Percentiles rank a stretch among this genome's conserved stretches.
Conservation (phyloP, 129 eudicot genomes). For the Helianthus annuus region HanXRQr2.0-SUNRISE NC_035439.2:97317965-97318464, state of each 20-base stretch:
- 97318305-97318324: constrained; percentile 69
- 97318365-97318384: constrained; percentile 86
- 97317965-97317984: constrained; percentile 82
- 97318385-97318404: constrained; percentile 91
- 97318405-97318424: constrained; percentile 89
- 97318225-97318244: too few relatives aligned
- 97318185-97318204: background rate
- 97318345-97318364: constrained; percentile 91
- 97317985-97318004: constrained; percentile 51
- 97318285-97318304: constrained; percentile 78
- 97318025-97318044: constrained; percentile 75
- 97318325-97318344: constrained; percentile 99
- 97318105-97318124: constrained; percentile 38
- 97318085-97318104: constrained; percentile 47
- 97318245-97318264: constrained; percentile 42
- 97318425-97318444: constrained; percentile 76
- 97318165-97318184: constrained; percentile 32
- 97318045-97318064: constrained; percentile 63
- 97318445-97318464: constrained; percentile 97
- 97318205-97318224: too few relatives aligned
- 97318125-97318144: constrained; percentile 74
- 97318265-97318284: constrained; percentile 94
- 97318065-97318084: constrained; percentile 73
- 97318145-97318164: constrained; percentile 89
- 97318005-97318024: constrained; percentile 29